Evolutionary conservation across 805 yeast genomes (phyloP).

Genomic region (Cyberlindnera bimundalis): DNA sequence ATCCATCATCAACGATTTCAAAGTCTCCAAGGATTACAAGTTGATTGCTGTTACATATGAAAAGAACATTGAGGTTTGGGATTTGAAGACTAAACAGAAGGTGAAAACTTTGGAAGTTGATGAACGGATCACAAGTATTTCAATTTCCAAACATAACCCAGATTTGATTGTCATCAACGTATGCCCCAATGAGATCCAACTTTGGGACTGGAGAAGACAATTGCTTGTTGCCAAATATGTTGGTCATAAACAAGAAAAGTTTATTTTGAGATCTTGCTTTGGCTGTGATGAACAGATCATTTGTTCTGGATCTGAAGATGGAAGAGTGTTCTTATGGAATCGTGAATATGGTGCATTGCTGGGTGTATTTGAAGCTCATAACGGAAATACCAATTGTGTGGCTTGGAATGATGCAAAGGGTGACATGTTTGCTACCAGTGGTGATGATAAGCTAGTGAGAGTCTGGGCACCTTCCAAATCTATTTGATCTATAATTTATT

Average conservation of each 20-base stretch:
- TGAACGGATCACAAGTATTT: slow-evolving; percentile 61
- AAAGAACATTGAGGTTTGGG: slow-evolving; percentile 57
- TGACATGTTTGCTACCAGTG: slow-evolving; percentile 72
- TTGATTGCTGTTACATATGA: slow-evolving; percentile 65
- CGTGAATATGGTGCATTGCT: slow-evolving; percentile 65
- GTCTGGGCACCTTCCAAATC: slow-evolving; percentile 57
- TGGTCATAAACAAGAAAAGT: slow-evolving; percentile 71
- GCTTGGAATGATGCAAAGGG: slow-evolving; percentile 59
- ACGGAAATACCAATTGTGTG: slow-evolving; percentile 68
- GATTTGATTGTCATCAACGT: slow-evolving; percentile 57
- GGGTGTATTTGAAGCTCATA: slow-evolving; percentile 56
- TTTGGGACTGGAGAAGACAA: slow-evolving; percentile 70
- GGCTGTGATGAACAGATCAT: slow-evolving; percentile 70
- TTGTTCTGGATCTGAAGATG: slow-evolving; percentile 83
- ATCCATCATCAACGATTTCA: slow-evolving; percentile 61
- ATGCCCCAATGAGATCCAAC: slow-evolving; percentile 71
- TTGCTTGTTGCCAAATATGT: slow-evolving; percentile 57
- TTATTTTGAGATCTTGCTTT: slow-evolving; percentile 71
- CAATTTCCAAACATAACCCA: slow-evolving; percentile 52
- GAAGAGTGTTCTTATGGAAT: slow-evolving; percentile 75
- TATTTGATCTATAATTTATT: background rate
- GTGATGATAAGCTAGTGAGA: slow-evolving; percentile 73
- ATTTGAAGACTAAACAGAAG: slow-evolving; percentile 39
- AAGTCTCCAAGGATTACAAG: slow-evolving; percentile 62
- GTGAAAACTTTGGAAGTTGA: slow-evolving; percentile 48